phyloP scores from a whole-genome alignment of 139 green algal species.

The Zygnema cylindricum region DNA sequence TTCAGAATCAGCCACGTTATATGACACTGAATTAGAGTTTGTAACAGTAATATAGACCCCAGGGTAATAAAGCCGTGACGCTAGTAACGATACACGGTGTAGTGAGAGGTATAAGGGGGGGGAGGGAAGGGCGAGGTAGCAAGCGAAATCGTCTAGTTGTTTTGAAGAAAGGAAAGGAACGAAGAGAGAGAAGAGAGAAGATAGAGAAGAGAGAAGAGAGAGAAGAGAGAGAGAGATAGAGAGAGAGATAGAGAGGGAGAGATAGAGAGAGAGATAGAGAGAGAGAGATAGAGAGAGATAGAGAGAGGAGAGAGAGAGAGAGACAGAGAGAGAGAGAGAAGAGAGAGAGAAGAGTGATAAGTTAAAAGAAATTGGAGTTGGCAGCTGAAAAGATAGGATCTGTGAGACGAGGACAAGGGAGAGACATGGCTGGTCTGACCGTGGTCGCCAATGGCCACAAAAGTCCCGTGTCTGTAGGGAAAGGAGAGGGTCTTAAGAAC shows the following conservation, averaged over 20 bases:
- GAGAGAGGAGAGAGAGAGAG: not conserved
- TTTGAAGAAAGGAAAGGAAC: too few species aligned
- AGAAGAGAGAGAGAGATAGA: too few species aligned
- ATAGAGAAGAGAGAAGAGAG: too few species aligned
- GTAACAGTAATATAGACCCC: too few species aligned
- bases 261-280: not conserved
- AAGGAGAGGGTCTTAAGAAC: not conserved
- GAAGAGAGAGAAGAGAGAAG: too few species aligned
- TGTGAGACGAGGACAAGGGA: not conserved
- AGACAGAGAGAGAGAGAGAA: not conserved
- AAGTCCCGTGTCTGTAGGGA: not conserved
- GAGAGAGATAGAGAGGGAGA: not conserved
- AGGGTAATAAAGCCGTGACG: too few species aligned
- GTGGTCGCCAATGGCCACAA: not conserved
- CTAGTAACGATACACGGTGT: too few species aligned
- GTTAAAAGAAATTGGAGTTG: not conserved
- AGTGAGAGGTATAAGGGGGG: too few species aligned
- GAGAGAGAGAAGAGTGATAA: not conserved
- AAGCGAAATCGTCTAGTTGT: too few species aligned
- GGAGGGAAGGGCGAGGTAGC: too few species aligned
- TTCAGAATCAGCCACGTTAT: too few species aligned
- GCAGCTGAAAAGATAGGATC: constrained; percentile 1
- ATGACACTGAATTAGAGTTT: too few species aligned
- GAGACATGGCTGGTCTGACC: not conserved
- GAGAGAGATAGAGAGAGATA: not conserved